These are phyloP conservation scores for Epichloe sibirici DNA, from an alignment of 2,329 filamentous ascomycete genomes.

Conservation along the genomic window DNA sequence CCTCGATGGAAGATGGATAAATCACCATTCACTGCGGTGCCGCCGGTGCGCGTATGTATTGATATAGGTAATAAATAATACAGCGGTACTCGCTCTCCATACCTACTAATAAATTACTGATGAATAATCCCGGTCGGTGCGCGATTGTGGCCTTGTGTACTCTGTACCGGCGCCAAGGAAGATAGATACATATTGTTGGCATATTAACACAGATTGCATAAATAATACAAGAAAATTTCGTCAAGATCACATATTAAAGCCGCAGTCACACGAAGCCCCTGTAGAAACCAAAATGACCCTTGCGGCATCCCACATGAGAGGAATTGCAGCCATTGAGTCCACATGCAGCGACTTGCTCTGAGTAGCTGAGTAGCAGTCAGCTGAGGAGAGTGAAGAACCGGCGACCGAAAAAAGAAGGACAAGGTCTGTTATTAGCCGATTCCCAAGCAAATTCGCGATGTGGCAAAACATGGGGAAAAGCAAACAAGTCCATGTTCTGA, in stretches of 20 bases:
- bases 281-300: not conserved
- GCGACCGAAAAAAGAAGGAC: not conserved
- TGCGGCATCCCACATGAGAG: not conserved
- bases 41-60: no score
- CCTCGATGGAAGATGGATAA: no score
- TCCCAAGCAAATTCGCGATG: constrained; percentile 1
- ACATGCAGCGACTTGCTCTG: not conserved
- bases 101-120: no score
- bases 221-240: not conserved
- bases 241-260: not conserved
- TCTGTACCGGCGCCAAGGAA: no score
- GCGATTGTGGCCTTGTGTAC: no score
- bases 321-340: not conserved
- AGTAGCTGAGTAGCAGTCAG: no score
- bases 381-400: not conserved
- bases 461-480: constrained; percentile 4
- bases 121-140: no score
- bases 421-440: not conserved
- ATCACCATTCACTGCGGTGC: no score
- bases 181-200: no score
- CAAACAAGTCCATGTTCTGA: constrained; percentile 3
- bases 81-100: no score
- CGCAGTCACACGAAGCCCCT: not conserved
- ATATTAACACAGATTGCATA: not conserved
- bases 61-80: no score